Evolutionary conservation across 768 basidiomycete species (phyloP), one percentile per base, ranked within the genome.

Genomic region (Rhizopogon salebrosus): DNA sequence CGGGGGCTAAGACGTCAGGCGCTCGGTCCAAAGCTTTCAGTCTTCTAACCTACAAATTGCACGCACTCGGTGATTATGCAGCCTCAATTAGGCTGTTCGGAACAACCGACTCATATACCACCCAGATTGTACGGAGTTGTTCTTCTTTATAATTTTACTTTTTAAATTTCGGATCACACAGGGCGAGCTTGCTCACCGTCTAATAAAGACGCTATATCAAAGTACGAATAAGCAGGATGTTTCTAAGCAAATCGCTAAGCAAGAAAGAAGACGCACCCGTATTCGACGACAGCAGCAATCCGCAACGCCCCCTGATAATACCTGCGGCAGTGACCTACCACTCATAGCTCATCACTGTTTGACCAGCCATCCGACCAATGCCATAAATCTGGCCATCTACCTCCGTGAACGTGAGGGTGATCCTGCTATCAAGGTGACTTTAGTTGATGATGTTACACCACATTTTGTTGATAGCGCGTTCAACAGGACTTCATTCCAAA

Each of bases 81-180:
- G 3, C 13, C 0, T 57, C 58, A 0, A 73, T 76, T 7, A 20
- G 38, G 1, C 10, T 23, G 2, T 62, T 63, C 22, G 73, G 75
- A 0, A 72, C 72, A 1, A 70, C 67, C 0, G 72, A 76, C 29
- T 66, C 65, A 0, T 73, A 69, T 48, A 59, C 62, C 3, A 72
- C 71, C 0, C 64, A 70, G 27, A 55, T 57, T 1, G 74, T 74
- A 52, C 1, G 65, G 57, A 6, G 13, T 51, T 51, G 8, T 24
- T 41, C 1, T 2, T 11, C 13, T n/a, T n/a, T n/a, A n/a, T n/a
- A 16, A 22, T 11, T 23, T 22, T 7, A 38, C 8, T 38, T 5
- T 11, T 48, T 14, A 24, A 10, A 45, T n/a, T 29, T 2, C 13
- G 31, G n/a, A 7, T 27, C 22, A 22, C 3, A 3, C 50, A 73